These are phyloP conservation scores for Alternaria dauci DNA, from an alignment of 2,329 filamentous ascomycete genomes.

Conservation along the genomic window DNA sequence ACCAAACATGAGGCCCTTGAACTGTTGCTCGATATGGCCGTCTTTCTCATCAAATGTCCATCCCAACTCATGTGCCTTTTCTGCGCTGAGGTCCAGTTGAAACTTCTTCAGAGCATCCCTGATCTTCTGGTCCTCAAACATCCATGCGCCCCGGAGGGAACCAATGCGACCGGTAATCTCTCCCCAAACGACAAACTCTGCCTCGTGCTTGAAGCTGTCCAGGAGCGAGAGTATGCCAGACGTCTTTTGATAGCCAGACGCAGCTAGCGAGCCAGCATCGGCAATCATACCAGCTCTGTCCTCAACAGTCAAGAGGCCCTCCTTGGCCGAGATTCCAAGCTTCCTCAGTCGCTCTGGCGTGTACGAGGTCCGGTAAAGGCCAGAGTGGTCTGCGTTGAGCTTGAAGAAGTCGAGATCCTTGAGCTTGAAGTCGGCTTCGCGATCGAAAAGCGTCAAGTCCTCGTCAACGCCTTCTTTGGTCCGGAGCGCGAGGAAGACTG, in stretches of 20 bases:
- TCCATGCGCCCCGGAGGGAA: slow-evolving; percentile 83
- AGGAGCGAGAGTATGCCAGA: slow-evolving; percentile 86
- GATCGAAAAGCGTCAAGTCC: slow-evolving; percentile 72
- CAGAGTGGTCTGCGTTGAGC: slow-evolving; percentile 92
- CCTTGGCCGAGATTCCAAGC: slow-evolving; percentile 84
- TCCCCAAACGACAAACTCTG: slow-evolving; percentile 93
- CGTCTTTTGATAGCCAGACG: slow-evolving; percentile 92
- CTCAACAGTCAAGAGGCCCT: slow-evolving; percentile 82
- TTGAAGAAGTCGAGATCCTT: slow-evolving; percentile 90
- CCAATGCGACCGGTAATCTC: slow-evolving; percentile 83
- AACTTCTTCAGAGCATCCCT: slow-evolving; percentile 83
- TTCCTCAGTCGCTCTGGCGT: slow-evolving; percentile 82
- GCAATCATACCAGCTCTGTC: slow-evolving; percentile 92
- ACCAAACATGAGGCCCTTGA: slow-evolving; percentile 91
- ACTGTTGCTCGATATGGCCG: slow-evolving; percentile 90
- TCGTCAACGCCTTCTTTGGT: slow-evolving; percentile 86
- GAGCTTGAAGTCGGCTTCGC: slow-evolving; percentile 80
- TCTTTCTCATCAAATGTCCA: slow-evolving; percentile 88
- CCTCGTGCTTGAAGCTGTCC: slow-evolving; percentile 81
- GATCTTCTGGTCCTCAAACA: slow-evolving; percentile 79
- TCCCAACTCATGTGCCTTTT: slow-evolving; percentile 84
- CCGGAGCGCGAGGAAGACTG: slow-evolving; percentile 85
- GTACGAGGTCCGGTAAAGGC: slow-evolving; percentile 91
- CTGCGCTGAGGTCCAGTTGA: slow-evolving; percentile 77
- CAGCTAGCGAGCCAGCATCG: slow-evolving; percentile 87